These are phyloP conservation scores for Metarhizium guizhouense DNA, from an alignment of 2,329 filamentous ascomycete species.

Conservation along the genomic window DNA sequence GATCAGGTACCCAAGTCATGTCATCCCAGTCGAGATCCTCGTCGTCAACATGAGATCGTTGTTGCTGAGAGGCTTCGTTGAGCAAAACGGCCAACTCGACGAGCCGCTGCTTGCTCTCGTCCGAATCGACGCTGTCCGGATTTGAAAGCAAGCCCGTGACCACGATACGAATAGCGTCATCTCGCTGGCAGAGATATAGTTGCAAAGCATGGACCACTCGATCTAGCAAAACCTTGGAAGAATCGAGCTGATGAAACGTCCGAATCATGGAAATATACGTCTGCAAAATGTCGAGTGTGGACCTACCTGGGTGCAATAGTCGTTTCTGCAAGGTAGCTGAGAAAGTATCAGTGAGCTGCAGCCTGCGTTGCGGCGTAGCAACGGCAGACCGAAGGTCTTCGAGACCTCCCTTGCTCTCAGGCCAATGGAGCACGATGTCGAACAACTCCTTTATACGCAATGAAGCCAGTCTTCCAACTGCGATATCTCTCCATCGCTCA, in stretches of 20 bases:
- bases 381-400: slow-evolving; percentile 66
- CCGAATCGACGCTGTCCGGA: slow-evolving; percentile 41
- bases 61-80: slow-evolving; percentile 48
- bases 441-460: slow-evolving; percentile 65
- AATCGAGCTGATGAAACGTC: slow-evolving; percentile 65
- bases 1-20: slow-evolving; percentile 87
- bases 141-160: slow-evolving; percentile 65
- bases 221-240: slow-evolving; percentile 68
- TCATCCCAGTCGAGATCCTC: slow-evolving; percentile 83
- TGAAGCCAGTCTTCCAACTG: slow-evolving; percentile 57
- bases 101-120: slow-evolving; percentile 40
- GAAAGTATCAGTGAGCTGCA: slow-evolving; percentile 63
- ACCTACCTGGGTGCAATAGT: slow-evolving; percentile 66
- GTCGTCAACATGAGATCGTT: slow-evolving; percentile 44
- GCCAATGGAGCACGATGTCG: slow-evolving; percentile 71
- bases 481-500: slow-evolving; percentile 62
- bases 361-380: slow-evolving; percentile 57
- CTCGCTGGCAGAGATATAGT: slow-evolving; percentile 65
- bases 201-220: slow-evolving; percentile 66
- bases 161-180: slow-evolving; percentile 70
- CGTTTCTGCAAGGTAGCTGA: slow-evolving; percentile 54
- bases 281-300: slow-evolving; percentile 65
- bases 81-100: slow-evolving; percentile 61
- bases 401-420: slow-evolving; percentile 59
- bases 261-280: slow-evolving; percentile 74